A percentile compares a stretch with the other conserved stretches of the same genome.
Evolutionary conservation across 305 asterid genomes (phyloP).

Genomic region (Fraxinus floribunda): DNA sequence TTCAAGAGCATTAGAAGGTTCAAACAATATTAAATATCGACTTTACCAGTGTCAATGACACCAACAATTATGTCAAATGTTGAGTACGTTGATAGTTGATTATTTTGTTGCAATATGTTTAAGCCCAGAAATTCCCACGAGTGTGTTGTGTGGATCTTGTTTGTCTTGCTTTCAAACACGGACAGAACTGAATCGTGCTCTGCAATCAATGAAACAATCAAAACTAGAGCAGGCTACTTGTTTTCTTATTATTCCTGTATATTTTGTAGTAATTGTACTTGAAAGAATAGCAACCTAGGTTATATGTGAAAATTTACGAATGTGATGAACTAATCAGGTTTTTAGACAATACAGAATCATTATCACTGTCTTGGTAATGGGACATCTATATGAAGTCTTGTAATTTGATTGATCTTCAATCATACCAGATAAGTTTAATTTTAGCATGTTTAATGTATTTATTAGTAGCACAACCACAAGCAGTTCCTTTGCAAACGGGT

Average conservation of each 20-base stretch:
- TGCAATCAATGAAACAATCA: conserved; percentile 29
- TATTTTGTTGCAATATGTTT: conserved; percentile 32
- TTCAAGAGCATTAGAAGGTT: neutral
- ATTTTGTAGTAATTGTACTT: neutral
- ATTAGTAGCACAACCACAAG: neutral
- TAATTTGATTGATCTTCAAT: neutral
- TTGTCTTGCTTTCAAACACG: conserved; percentile 44
- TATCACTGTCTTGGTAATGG: neutral
- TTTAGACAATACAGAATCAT: neutral
- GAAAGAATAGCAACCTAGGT: neutral
- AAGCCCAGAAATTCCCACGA: conserved; percentile 55
- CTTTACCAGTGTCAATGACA: conserved; percentile 31
- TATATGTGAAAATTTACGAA: neutral
- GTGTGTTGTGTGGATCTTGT: conserved; percentile 42
- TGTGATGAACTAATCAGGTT: neutral
- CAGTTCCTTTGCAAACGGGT: neutral
- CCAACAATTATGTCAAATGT: conserved; percentile 46
- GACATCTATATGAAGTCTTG: neutral
- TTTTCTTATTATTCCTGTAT: neutral
- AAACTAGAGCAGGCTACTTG: neutral
- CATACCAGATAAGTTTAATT: neutral
- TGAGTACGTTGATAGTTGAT: conserved; percentile 20
- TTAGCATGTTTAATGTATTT: neutral
- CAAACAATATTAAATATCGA: conserved; percentile 8
- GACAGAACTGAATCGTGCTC: conserved; percentile 48